Base-by-base conservation (phyloP, 2,329 filamentous ascomycete species). In the Balansia obtecta region DNA sequence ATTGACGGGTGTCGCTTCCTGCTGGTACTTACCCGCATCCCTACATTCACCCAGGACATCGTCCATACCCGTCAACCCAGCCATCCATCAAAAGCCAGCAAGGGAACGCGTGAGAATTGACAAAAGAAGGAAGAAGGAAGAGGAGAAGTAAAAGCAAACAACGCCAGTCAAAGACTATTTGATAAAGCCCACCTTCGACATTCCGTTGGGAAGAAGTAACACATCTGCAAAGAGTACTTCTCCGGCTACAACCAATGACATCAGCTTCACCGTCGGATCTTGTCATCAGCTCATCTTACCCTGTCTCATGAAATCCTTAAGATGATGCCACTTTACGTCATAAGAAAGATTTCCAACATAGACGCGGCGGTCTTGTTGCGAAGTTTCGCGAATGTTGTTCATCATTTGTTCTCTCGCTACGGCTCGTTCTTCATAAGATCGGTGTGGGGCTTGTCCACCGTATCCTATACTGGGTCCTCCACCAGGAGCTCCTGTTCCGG, bases 111-210 rank as follows among this genome's bases (percentile, higher is more conserved):
- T 48, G 39, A 65, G 27, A 65, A 65, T 37, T 15, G 70, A 73
- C 69, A 71, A 75, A 69, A n/a, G n/a, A 81, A 74, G 76, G 76
- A 75, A 83, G 73, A 77, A 77, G 15, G 46, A 16, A 48, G 16
- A 85, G 73, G 85, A 78, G 81, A 33, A 33, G 15, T 27, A 27
- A 40, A 47, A 47, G 16, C 32, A 77, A 81, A 82, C 13, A 45
- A 44, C 50, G 80, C 86, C 87, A 87, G 82, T 85, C 85, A 83
- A 72, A 80, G 80, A 82, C 86, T 85, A 90, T 79, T 76, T 82
- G 77, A 86, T 86, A 79, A 84, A 83, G 89, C 88, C 88, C 90
- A 97, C 91, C 91, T 98, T 98, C 88, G 91, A 97, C 93, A 98
- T 98, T 90, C 93, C 93, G 81, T 98, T 98, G 67, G 93, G 93